Evolutionary conservation across 805 yeast species (phyloP).

Genomic region (Ogataea nakhonphanomensis): DNA sequence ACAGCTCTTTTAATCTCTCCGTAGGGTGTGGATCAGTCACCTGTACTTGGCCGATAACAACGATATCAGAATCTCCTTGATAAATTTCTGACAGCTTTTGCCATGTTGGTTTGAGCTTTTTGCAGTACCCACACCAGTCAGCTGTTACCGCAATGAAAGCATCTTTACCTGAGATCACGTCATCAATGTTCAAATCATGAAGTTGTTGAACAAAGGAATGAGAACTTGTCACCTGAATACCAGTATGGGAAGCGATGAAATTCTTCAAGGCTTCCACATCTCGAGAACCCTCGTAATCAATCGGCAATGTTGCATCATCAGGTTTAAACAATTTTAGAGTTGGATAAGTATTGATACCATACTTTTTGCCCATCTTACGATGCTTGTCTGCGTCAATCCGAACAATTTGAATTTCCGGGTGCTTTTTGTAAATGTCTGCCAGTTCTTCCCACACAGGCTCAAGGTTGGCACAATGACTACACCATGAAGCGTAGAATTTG

Average conservation of each 20-base stretch:
- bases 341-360: conserved; percentile 63
- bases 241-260: conserved; percentile 41
- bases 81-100: conserved; percentile 47
- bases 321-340: conserved; percentile 56
- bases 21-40: conserved; percentile 44
- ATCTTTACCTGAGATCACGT: conserved; percentile 34
- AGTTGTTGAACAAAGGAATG: conserved; percentile 25
- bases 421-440: conserved; percentile 20
- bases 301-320: conserved; percentile 43
- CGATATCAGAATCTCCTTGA: conserved; percentile 35
- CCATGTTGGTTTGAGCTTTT: conserved; percentile 49
- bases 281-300: conserved; percentile 55
- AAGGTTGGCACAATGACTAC: conserved; percentile 61
- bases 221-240: conserved; percentile 26
- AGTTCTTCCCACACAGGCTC: conserved; percentile 45
- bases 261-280: conserved; percentile 47
- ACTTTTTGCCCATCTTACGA: conserved; percentile 45
- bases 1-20: conserved; percentile 38
- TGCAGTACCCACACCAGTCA: conserved; percentile 59
- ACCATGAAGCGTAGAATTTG: conserved; percentile 74
- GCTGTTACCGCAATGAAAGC: conserved; percentile 57
- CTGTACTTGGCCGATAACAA: conserved; percentile 46
- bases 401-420: conserved; percentile 30
- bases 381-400: conserved; percentile 62
- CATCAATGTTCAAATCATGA: conserved; percentile 29